Evolutionary conservation across 2,329 filamentous ascomycete genomes (phyloP), one percentile per base, ranked within the genome.

Genomic region (Akanthomyces lecanii): DNA sequence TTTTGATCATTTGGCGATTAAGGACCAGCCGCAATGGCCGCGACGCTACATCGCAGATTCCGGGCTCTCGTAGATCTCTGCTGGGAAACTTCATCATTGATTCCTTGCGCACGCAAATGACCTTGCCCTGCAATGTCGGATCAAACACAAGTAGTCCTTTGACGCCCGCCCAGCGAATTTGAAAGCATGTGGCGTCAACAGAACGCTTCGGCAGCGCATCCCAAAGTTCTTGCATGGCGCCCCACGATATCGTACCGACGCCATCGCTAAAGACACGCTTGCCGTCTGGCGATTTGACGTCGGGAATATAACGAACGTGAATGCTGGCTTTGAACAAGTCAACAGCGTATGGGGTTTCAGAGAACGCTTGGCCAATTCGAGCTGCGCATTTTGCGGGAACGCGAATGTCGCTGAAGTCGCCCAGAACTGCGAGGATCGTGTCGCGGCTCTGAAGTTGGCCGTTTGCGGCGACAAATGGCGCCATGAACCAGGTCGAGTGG

Each of bases 1-100:
- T 92, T 71, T 96, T 96, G 75, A 96, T 91, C 64, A 92, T 79
- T 67, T 91, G 90, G 1, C 89, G 86, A 69, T 96, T 96, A 1
- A 96, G 81, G 21, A 87, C 84, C 67, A 93, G 79, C 0, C 84
- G 84, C 8, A 94, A 80, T 0, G 90, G 87, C 56, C 82, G 85
- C 45, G 85, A 86, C 0, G 85, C 86, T 50, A 85, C 81, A 52
- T 88, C 89, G 69, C 89, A 93, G 51, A 92, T 90, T 65, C 89
- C 90, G 1, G 94, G 77, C 56, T 88, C 82, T 5, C 71, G 71
- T 1, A 71, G 75, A 42, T 83, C 79, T 0, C 76, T 69, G 57
- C 85, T 87, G 1, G 80, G 71, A 66, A 94, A 96, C 68, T 96
- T 96, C 62, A 84, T 79, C 92, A 96, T 96, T 4, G 90, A 94